phyloP scores from a whole-genome alignment of 768 basidiomycete species.

The Neoboletus magnificus region DNA sequence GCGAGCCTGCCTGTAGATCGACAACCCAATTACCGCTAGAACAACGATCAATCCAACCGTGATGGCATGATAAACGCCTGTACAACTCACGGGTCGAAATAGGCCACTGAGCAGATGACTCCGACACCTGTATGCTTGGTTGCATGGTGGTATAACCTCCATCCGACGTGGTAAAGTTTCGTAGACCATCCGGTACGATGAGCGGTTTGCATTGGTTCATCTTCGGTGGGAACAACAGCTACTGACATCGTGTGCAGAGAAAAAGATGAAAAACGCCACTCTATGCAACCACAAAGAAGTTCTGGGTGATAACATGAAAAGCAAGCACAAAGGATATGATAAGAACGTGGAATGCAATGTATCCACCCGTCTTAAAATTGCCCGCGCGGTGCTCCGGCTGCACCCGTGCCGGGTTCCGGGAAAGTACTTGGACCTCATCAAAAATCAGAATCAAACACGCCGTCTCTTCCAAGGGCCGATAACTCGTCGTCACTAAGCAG shows the following conservation, averaged over 20 bases:
- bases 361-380: too few species aligned
- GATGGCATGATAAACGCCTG: not conserved
- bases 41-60: not conserved
- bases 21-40: constrained; percentile 85
- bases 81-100: constrained; percentile 74
- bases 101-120: constrained; percentile 84
- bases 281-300: not conserved
- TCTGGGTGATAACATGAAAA: constrained; percentile 3
- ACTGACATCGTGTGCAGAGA: constrained; percentile 15
- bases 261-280: not conserved
- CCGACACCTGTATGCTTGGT: constrained; percentile 76
- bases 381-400: not conserved
- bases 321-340: not conserved
- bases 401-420: not conserved
- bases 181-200: constrained; percentile 17
- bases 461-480: constrained; percentile 27
- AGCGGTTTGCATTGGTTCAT: not conserved
- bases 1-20: constrained; percentile 81
- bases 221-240: not conserved
- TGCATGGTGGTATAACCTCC: constrained; percentile 45
- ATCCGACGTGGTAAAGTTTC: constrained; percentile 21
- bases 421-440: not conserved
- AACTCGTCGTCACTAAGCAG: constrained; percentile 37
- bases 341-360: not conserved
- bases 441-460: constrained; percentile 24